Percentiles rank a stretch among this genome's conserved stretches.
These are phyloP conservation scores for Ajuga chamaepitys DNA, from an alignment of 257 asterid genomes.

Conservation along the genomic window DNA sequence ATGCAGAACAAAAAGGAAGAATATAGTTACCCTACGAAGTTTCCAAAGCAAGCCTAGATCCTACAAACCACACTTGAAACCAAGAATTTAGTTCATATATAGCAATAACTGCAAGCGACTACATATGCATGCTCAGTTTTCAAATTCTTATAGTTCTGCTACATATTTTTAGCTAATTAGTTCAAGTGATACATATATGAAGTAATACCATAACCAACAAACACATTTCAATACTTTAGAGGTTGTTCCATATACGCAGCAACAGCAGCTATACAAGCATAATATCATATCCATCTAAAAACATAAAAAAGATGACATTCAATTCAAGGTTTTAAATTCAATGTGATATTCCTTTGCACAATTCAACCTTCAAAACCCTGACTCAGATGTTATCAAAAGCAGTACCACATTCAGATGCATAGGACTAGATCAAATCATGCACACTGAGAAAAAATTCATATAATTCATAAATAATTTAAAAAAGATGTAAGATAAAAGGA, in stretches of 20 bases:
- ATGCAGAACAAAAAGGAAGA: not conserved
- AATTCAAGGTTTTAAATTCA: not conserved
- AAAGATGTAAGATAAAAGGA: constrained; percentile 15
- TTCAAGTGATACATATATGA: not conserved
- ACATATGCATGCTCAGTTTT: not conserved
- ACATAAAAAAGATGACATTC: not conserved
- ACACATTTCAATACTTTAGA: not conserved
- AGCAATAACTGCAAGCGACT: not conserved
- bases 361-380: not conserved
- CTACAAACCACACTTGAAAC: not conserved
- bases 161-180: not conserved
- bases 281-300: not conserved
- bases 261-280: not conserved
- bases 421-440: not conserved
- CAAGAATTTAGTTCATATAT: not conserved
- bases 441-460: not conserved
- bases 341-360: not conserved
- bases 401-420: not conserved
- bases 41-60: not conserved
- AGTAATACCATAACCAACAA: not conserved
- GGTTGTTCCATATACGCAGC: not conserved
- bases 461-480: not conserved
- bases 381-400: not conserved
- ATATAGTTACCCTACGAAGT: not conserved
- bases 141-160: not conserved